Evolutionary conservation across 306 rosid genomes (phyloP).

Genomic region (Castanea sativa): DNA sequence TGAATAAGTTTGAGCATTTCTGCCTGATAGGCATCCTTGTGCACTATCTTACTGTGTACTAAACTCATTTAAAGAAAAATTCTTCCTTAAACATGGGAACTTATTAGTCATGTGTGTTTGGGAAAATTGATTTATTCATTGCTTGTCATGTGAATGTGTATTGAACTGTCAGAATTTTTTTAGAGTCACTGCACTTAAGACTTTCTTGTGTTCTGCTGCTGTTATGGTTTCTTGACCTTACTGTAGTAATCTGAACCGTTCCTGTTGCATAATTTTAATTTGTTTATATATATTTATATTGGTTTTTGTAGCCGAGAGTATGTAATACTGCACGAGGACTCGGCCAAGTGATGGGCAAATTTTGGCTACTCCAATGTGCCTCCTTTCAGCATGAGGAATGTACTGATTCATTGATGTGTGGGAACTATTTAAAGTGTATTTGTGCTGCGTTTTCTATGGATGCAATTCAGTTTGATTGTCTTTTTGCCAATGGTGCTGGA

Average conservation of each 20-base stretch:
- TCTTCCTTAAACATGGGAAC: not conserved
- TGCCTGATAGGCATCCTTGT: no score
- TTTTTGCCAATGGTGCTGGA: not conserved
- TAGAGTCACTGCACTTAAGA: not conserved
- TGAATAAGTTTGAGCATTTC: no score
- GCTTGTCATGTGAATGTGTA: not conserved
- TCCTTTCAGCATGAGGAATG: slow-evolving; percentile 1
- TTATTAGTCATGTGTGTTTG: not conserved
- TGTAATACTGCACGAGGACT: slow-evolving; percentile 91
- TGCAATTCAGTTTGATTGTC: not conserved
- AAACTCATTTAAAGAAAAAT: not conserved
- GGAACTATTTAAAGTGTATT: slow-evolving; percentile 10
- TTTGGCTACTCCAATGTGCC: not conserved
- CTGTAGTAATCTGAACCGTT: not conserved
- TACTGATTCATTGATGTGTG: not conserved
- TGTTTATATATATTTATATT: not conserved
- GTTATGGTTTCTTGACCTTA: not conserved
- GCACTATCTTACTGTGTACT: no score
- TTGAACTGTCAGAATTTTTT: not conserved
- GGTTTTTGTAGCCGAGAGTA: slow-evolving; percentile 86
- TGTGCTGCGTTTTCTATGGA: slow-evolving; percentile 8
- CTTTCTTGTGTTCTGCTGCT: no score
- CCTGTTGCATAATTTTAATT: not conserved
- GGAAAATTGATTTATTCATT: not conserved
- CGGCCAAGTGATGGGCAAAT: slow-evolving; percentile 32